Evolutionary conservation across 306 rosid genomes (phyloP).

Genomic region (Acacia melanoxylon): DNA sequence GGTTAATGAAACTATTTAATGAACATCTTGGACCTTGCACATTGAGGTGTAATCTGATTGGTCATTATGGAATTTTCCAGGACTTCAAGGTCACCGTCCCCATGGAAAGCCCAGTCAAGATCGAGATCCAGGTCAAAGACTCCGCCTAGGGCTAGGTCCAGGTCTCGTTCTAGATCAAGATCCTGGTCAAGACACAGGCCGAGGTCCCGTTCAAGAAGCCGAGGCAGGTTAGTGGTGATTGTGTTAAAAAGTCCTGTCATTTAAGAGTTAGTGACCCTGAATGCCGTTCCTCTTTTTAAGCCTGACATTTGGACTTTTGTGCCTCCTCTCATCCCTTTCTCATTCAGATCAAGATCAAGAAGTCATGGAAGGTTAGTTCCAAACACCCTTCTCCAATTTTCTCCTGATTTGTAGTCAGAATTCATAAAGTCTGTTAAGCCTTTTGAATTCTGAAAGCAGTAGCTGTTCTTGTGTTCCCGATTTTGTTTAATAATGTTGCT

Average conservation of each 20-base stretch:
- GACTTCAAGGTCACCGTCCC: slow-evolving; percentile 79
- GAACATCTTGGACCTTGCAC: not conserved
- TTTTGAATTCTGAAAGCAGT: not conserved
- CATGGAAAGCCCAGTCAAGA: slow-evolving; percentile 73
- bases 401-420: not conserved
- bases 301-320: slow-evolving; percentile 17
- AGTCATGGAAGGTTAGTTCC: slow-evolving; percentile 71
- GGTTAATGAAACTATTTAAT: not conserved
- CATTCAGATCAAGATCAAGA: slow-evolving; percentile 80
- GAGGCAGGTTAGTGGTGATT: slow-evolving; percentile 75
- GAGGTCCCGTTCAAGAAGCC: slow-evolving; percentile 70
- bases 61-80: slow-evolving; percentile 38
- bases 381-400: not conserved
- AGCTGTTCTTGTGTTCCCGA: not conserved
- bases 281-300: not conserved
- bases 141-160: slow-evolving; percentile 53
- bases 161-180: slow-evolving; percentile 53
- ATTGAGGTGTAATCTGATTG: not conserved
- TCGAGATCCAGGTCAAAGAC: slow-evolving; percentile 64
- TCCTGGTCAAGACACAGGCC: slow-evolving; percentile 70
- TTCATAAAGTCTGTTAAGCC: not conserved
- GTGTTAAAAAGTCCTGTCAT: not conserved
- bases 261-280: not conserved
- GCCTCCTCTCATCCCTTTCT: slow-evolving; percentile 3
- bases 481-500: slow-evolving; percentile 5